These are phyloP conservation scores for Candida verbasci DNA, from an alignment of 805 yeast species.

Conservation along the genomic window DNA sequence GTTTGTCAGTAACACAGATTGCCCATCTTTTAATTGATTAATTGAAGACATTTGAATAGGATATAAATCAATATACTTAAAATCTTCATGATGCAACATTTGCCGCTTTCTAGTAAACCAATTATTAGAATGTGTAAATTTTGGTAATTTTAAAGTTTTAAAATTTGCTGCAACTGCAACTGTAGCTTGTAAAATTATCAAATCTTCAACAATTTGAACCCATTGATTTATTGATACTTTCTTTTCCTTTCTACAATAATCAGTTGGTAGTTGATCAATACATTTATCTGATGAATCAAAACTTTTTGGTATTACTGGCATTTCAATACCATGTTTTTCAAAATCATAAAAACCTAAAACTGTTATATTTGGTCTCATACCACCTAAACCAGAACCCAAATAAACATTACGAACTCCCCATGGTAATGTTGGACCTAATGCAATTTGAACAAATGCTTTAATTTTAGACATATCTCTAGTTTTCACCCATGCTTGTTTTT, in stretches of 20 bases:
- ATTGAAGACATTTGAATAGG: constrained; percentile 96
- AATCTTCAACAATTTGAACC: constrained; percentile 90
- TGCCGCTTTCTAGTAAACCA: neutral
- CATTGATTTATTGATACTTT: constrained; percentile 73
- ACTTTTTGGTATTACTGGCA: constrained; percentile 18
- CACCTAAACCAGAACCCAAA: constrained; percentile 95
- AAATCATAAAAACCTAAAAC: constrained; percentile 86
- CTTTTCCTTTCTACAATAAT: constrained; percentile 64
- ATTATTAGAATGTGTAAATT: constrained; percentile 4
- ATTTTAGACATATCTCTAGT: constrained; percentile 72
- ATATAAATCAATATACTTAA: constrained; percentile 79
- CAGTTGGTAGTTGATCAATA: constrained; percentile 60
- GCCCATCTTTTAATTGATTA: constrained; percentile 61
- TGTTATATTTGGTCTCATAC: constrained; percentile 95
- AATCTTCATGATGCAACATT: constrained; percentile 21
- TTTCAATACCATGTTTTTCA: constrained; percentile 32
- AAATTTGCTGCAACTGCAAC: constrained; percentile 94
- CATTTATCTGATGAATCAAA: constrained; percentile 14
- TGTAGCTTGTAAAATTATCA: constrained; percentile 81
- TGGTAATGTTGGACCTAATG: constrained; percentile 78
- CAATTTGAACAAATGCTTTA: constrained; percentile 92
- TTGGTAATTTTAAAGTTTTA: constrained; percentile 61
- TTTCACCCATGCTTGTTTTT: constrained; percentile 78
- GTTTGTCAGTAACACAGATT: constrained; percentile 74
- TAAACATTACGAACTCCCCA: constrained; percentile 96